Evolutionary conservation across 2,329 filamentous ascomycete genomes (phyloP).

Genomic region (Colletotrichum cereale): DNA sequence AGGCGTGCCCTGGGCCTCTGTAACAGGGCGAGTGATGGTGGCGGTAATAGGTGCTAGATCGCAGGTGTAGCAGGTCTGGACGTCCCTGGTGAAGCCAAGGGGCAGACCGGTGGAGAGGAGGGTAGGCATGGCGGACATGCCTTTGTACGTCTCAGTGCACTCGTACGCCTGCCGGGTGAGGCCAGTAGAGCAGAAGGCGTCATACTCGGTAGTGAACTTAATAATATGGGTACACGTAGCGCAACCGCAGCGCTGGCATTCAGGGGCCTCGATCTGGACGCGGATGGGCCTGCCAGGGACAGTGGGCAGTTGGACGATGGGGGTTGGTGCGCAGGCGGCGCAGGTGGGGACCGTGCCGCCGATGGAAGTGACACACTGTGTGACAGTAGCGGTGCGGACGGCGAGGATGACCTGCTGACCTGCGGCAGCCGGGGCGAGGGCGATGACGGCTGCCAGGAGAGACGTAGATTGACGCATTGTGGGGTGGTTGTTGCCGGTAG

Average conservation of each 20-base stretch:
- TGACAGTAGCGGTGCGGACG: not conserved
- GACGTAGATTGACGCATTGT: not conserved
- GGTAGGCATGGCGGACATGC: not conserved
- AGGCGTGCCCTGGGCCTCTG: not conserved
- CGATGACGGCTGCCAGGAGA: not conserved
- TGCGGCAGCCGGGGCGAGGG: not conserved
- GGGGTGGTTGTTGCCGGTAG: not conserved
- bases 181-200: slow-evolving; percentile 14
- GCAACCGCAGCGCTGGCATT: not conserved
- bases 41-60: not conserved
- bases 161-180: slow-evolving; percentile 1
- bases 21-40: not conserved
- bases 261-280: not conserved
- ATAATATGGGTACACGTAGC: not conserved
- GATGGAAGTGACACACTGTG: slow-evolving; percentile 1
- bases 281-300: not conserved
- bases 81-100: not conserved
- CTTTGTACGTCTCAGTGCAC: slow-evolving; percentile 1
- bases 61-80: slow-evolving; percentile 11
- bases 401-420: not conserved
- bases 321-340: not conserved
- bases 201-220: not conserved
- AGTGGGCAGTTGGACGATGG: not conserved
- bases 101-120: not conserved
- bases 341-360: not conserved